Evolutionary conservation across 2,329 filamentous ascomycete species (phyloP), one percentile per base, ranked within the genome.

Genomic region (Calonectria pseudoturangicola): DNA sequence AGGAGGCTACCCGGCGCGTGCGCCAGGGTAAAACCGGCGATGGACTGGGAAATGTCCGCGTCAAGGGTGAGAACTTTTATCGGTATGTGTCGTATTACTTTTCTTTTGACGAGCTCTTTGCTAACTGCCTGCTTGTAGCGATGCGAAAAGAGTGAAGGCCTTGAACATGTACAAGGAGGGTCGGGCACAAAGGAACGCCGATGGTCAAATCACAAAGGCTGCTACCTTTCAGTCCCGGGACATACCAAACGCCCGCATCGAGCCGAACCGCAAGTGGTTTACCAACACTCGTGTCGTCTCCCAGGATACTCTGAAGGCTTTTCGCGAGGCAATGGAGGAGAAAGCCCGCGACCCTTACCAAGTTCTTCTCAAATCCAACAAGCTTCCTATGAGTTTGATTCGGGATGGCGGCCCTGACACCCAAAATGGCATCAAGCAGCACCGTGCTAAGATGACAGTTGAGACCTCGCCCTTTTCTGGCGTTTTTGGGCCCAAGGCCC

Each of bases 21-120:
- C 94, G 95, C 84, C 92, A 98, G 90, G 95, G 95, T 79, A 96
- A 96, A 87, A 91, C 90, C 63, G 91, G 91, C 77, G 93, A 97
- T 91, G 95, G 95, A 84, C 95, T 98, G 91, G 92, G 87, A 81
- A 98, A 98, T 87, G 94, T 98, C 82, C 95, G 93, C 81, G 89
- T 92, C 80, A 99, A 99, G 88, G 97, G 97, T 86, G 96, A 98
- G 89, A 98, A 98, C 88, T 99, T 98, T 88, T 98, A 98, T 88
- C 92, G 94, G 89, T 93, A 87, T 77, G 88, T 27, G 28, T 45
- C 15, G 60, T 10, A 18, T 48, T n/a, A 2, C 12, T 33, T 67
- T 36, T 54, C 21, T 4, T 25, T 48, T 25, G 27, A 18, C 36
- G 45, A 36, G 48, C 62, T n/a, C 33, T 27, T 66, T 62, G 41